A percentile compares a stretch with the other conserved stretches of the same genome.
These are phyloP conservation scores for Mortierella sp. DNA, from an alignment of 371 early-diverging fungal genomes.

Conservation along the genomic window DNA sequence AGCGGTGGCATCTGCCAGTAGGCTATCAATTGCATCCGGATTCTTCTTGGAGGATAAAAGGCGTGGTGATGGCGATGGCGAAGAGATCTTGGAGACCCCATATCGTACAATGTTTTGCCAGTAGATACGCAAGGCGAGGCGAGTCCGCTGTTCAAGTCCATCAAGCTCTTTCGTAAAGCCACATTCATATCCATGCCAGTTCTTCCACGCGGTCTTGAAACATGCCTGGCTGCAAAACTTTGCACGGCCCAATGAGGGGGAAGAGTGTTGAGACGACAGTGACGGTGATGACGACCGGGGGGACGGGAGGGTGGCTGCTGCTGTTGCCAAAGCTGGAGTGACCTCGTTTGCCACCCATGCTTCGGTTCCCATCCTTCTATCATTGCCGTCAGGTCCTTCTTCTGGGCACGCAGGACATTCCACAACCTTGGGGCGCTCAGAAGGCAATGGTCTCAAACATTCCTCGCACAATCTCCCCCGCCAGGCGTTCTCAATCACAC, in stretches of 20 bases:
- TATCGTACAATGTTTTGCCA: conserved; percentile 28
- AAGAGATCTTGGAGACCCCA: background rate
- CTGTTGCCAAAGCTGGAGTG: background rate
- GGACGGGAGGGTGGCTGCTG: background rate
- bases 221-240: conserved; percentile 33
- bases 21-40: background rate
- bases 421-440: background rate
- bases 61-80: background rate
- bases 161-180: conserved; percentile 7
- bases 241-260: background rate
- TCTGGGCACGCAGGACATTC: conserved; percentile 25
- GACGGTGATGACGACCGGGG: background rate
- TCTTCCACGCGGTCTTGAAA: conserved; percentile 24
- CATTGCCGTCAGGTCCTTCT: background rate
- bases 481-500: conserved; percentile 37
- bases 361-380: too few species aligned
- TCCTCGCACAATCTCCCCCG: conserved; percentile 38
- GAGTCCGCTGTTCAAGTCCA: conserved; percentile 12
- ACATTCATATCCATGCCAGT: conserved; percentile 50
- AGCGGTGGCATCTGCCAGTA: background rate
- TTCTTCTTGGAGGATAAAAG: background rate
- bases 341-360: too few species aligned
- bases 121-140: conserved; percentile 27
- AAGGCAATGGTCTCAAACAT: conserved; percentile 22
- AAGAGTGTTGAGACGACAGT: background rate